Percentiles rank a stretch among this genome's conserved stretches.
Evolutionary conservation across 2,329 filamentous ascomycete species (phyloP).

Genomic region (Trichoderma harzianum): DNA sequence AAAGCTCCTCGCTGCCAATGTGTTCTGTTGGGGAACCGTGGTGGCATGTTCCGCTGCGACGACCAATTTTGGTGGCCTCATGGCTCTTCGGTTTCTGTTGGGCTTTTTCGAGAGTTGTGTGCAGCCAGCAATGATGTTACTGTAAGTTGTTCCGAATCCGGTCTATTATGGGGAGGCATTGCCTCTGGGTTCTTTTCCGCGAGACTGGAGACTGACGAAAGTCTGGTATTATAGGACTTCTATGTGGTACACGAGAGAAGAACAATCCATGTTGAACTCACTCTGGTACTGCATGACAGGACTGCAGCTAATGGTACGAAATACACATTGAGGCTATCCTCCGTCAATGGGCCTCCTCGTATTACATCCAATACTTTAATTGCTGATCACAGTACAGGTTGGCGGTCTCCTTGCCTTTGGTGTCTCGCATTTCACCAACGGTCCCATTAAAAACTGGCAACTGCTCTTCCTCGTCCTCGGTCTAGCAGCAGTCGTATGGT

Average conservation of each 20-base stretch:
- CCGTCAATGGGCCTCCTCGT: neutral
- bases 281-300: neutral
- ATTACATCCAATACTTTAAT: neutral
- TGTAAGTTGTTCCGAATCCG: neutral
- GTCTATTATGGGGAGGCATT: neutral
- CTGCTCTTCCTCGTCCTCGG: neutral
- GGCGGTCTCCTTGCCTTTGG: neutral
- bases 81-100: neutral
- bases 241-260: neutral
- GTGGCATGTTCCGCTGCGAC: neutral
- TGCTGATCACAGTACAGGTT: neutral
- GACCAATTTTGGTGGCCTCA: neutral
- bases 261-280: neutral
- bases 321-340: neutral
- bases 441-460: neutral
- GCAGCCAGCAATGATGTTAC: neutral
- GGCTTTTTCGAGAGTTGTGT: neutral
- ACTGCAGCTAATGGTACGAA: neutral
- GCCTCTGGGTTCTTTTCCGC: too few species aligned
- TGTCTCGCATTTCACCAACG: neutral
- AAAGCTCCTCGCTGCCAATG: neutral
- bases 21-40: neutral
- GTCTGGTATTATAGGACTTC: neutral
- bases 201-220: neutral
- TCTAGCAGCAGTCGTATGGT: neutral